Percentiles rank a stretch among this genome's conserved stretches.
Evolutionary conservation across 768 basidiomycete genomes (phyloP).

Genomic region (Mycena vulgaris): DNA sequence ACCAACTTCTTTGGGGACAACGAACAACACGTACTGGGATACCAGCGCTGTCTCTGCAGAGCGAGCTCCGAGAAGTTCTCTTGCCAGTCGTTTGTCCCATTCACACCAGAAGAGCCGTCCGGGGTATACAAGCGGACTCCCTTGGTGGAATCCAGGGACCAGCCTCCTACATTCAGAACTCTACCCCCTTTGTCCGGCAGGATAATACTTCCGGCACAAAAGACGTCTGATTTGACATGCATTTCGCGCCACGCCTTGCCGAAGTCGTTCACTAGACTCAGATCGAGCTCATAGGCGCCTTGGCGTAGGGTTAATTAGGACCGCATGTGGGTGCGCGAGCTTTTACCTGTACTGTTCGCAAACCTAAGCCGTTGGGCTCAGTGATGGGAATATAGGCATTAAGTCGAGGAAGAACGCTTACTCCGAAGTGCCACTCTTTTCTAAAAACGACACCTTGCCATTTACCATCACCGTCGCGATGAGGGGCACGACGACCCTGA

Average conservation of each 20-base stretch:
- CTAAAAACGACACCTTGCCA: conserved; percentile 88
- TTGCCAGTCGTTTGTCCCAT: conserved; percentile 86
- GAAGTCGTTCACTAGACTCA: conserved; percentile 66
- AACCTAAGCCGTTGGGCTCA: conserved; percentile 52
- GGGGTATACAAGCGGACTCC: conserved; percentile 84
- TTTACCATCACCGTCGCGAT: conserved; percentile 85
- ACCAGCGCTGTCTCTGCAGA: conserved; percentile 61
- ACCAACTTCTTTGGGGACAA: not conserved
- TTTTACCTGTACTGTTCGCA: conserved; percentile 78
- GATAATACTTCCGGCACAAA: conserved; percentile 82
- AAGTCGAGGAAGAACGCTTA: conserved; percentile 41
- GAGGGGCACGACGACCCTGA: conserved; percentile 78
- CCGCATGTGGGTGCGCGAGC: too few relatives aligned
- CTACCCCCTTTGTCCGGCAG: conserved; percentile 83
- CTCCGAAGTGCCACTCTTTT: conserved; percentile 77
- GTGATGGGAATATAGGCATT: not conserved
- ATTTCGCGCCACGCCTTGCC: conserved; percentile 77
- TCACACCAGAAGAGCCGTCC: conserved; percentile 75
- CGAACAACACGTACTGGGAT: conserved; percentile 50
- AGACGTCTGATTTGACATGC: conserved; percentile 85
- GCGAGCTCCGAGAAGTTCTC: conserved; percentile 71
- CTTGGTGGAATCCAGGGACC: conserved; percentile 82
- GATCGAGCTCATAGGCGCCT: conserved; percentile 86
- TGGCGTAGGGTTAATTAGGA: too few relatives aligned
- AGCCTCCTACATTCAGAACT: conserved; percentile 76